Conservation (phyloP, 768 basidiomycete species). For the Boletellus ananas region DNA sequence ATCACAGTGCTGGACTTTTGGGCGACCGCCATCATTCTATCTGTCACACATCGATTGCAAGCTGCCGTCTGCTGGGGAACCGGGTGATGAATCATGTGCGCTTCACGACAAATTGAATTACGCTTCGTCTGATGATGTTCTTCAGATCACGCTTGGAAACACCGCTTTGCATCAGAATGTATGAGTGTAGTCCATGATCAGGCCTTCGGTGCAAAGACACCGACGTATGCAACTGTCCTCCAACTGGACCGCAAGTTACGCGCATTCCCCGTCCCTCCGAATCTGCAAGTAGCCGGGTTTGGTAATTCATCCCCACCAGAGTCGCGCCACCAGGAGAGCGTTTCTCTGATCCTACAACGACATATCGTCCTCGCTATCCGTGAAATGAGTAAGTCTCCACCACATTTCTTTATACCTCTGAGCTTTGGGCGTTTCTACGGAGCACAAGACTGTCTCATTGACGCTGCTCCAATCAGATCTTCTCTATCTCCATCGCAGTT, state of each 20-base stretch:
- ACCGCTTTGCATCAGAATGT: conserved; percentile 63
- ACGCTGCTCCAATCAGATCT: conserved; percentile 43
- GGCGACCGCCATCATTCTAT: conserved; percentile 67
- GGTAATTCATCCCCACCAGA: conserved; percentile 47
- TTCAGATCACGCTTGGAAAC: conserved; percentile 68
- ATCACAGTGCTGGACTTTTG: conserved; percentile 64
- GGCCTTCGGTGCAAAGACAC: conserved; percentile 66
- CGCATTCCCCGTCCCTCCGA: conserved; percentile 62
- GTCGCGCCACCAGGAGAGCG: conserved; percentile 35
- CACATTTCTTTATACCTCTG: neutral
- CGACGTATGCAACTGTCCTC: conserved; percentile 63
- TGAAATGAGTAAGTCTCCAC: conserved; percentile 55
- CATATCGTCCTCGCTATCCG: conserved; percentile 67
- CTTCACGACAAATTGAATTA: neutral
- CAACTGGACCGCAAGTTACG: conserved; percentile 65
- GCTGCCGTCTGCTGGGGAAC: conserved; percentile 49
- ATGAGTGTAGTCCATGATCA: conserved; percentile 69
- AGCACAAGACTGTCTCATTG: conserved; percentile 7
- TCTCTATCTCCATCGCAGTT: conserved; percentile 67
- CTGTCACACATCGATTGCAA: conserved; percentile 64
- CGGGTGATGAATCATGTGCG: conserved; percentile 57
- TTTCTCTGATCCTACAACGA: conserved; percentile 53
- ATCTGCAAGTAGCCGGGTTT: conserved; percentile 66
- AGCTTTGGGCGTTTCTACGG: conserved; percentile 1
- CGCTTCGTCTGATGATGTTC: neutral